Conservation (phyloP, 768 basidiomycete genomes). For the Russula dissimulans region DNA sequence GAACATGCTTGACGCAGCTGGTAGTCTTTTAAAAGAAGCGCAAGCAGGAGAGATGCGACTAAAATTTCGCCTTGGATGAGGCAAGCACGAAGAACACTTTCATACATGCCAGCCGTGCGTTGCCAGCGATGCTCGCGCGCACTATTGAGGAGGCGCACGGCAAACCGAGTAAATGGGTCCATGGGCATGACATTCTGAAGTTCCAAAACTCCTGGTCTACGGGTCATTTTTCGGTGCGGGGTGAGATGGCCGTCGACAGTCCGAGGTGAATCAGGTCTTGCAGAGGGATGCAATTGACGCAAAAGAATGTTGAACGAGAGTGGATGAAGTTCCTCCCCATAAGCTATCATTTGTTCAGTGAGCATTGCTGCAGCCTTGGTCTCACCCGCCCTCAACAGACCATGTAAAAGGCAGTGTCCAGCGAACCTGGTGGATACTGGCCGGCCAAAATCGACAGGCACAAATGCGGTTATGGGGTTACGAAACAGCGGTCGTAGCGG, state of each 20-base stretch:
- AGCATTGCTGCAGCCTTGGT: conserved; percentile 39
- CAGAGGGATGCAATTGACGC: conserved; percentile 9
- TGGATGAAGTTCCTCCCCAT: conserved; percentile 41
- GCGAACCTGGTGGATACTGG: conserved; percentile 50
- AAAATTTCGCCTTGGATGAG: conserved; percentile 74
- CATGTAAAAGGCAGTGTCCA: conserved; percentile 57
- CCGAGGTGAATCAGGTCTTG: conserved; percentile 10
- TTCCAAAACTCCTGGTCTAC: conserved; percentile 20
- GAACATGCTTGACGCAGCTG: conserved; percentile 29
- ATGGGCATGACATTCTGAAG: conserved; percentile 31
- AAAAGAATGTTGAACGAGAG: conserved; percentile 43
- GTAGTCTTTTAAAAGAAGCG: conserved; percentile 54
- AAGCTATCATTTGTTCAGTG: conserved; percentile 43
- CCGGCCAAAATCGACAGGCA: conserved; percentile 39
- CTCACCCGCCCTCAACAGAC: conserved; percentile 45
- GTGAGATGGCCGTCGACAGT: not conserved
- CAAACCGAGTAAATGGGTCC: conserved; percentile 37
- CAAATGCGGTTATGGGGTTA: conserved; percentile 26
- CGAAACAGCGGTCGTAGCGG: conserved; percentile 13
- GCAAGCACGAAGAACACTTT: conserved; percentile 50
- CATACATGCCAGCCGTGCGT: conserved; percentile 53
- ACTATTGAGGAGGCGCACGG: conserved; percentile 41
- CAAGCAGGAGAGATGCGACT: conserved; percentile 64
- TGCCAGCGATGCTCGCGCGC: conserved; percentile 48
- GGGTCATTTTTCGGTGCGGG: not conserved